Percentiles rank a stretch among this genome's conserved stretches.
phyloP scores from a whole-genome alignment of 2,329 filamentous ascomycete species.

The Apiospora arundinis region DNA sequence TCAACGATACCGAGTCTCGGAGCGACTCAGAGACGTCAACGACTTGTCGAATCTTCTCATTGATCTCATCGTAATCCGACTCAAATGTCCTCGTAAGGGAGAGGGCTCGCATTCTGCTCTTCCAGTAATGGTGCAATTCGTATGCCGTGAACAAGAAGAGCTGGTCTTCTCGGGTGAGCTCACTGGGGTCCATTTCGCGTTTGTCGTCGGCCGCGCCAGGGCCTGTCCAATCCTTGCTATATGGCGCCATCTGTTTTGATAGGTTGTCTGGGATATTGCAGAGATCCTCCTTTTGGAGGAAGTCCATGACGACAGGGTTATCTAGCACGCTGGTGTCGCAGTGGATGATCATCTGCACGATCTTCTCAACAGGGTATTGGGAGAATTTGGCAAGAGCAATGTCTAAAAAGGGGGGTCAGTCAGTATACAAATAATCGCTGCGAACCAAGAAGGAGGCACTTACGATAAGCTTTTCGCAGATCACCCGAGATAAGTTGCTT shows the following conservation, averaged over 20 bases:
- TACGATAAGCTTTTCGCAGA: slow-evolving; percentile 83
- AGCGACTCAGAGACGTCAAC: slow-evolving; percentile 87
- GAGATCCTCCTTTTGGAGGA: slow-evolving; percentile 89
- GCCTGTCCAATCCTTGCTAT: slow-evolving; percentile 95
- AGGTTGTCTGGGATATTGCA: slow-evolving; percentile 92
- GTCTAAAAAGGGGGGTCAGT: slow-evolving; percentile 51
- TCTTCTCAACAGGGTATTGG: slow-evolving; percentile 79
- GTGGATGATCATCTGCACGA: slow-evolving; percentile 93
- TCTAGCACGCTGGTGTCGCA: slow-evolving; percentile 90
- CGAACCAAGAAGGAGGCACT: background rate
- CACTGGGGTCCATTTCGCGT: slow-evolving; percentile 83
- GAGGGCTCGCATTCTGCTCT: slow-evolving; percentile 92
- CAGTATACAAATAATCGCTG: background rate
- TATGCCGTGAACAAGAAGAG: slow-evolving; percentile 93
- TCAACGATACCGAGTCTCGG: slow-evolving; percentile 87
- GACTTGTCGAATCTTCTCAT: slow-evolving; percentile 83
- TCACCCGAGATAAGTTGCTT: slow-evolving; percentile 96
- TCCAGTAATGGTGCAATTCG: slow-evolving; percentile 98
- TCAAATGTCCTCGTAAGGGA: slow-evolving; percentile 85
- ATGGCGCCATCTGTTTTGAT: slow-evolving; percentile 89
- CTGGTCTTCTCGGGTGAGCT: slow-evolving; percentile 94
- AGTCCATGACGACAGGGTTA: slow-evolving; percentile 94
- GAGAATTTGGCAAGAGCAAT: slow-evolving; percentile 95
- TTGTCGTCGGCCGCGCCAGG: slow-evolving; percentile 78
- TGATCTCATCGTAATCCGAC: slow-evolving; percentile 89